A percentile compares a stretch with the other conserved stretches of the same genome.
Conservation (phyloP, 2,329 filamentous ascomycete species). For the Aspergillus terreus region DNA sequence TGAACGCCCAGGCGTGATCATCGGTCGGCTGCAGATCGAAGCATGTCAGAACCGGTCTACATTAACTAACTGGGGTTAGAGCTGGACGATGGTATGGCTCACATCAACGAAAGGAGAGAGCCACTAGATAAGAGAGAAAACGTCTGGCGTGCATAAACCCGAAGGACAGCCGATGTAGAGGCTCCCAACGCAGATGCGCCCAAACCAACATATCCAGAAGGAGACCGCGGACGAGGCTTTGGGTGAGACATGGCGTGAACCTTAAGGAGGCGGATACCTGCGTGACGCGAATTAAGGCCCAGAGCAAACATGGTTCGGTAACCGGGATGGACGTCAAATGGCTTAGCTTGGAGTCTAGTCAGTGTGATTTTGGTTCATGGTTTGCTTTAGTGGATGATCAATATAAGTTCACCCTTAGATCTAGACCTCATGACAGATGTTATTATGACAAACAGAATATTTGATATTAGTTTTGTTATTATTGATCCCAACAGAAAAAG, state of each 20-base stretch:
- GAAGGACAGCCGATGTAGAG: background rate
- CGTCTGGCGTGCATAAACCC: background rate
- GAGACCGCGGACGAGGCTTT: background rate
- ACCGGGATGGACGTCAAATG: no score
- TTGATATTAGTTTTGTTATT: no score
- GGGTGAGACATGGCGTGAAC: background rate
- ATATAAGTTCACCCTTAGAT: no score
- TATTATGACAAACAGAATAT: no score
- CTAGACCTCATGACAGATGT: no score
- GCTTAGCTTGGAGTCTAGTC: no score
- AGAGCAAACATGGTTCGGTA: no score
- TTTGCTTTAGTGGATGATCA: no score
- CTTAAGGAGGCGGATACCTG: background rate
- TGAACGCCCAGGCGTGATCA: conserved; percentile 3
- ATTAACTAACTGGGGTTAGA: background rate
- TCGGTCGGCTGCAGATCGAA: conserved; percentile 15
- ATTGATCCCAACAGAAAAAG: background rate
- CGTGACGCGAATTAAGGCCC: no score
- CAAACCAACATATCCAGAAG: background rate
- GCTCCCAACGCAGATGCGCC: background rate
- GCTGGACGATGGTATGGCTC: background rate
- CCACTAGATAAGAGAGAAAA: background rate
- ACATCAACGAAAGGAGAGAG: background rate
- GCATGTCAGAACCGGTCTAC: background rate
- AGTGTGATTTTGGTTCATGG: no score